These are phyloP conservation scores for Sporothrix schenckii DNA, from an alignment of 2,329 filamentous ascomycete genomes.

Conservation along the genomic window DNA sequence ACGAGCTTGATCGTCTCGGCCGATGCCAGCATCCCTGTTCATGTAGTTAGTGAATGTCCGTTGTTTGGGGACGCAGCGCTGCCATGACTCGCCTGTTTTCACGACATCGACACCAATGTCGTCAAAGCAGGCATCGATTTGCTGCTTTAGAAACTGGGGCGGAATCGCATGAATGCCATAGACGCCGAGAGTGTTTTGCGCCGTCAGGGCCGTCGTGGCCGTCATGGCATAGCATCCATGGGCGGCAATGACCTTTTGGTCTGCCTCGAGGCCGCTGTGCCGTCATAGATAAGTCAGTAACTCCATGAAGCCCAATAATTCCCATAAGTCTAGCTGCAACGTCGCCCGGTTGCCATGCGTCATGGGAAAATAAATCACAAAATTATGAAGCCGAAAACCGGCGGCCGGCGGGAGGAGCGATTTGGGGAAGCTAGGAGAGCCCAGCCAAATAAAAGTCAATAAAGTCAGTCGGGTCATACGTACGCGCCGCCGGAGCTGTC, in stretches of 20 bases:
- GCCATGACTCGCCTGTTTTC: slow-evolving; percentile 71
- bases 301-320: background rate
- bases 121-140: slow-evolving; percentile 80
- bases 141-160: slow-evolving; percentile 75
- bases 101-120: slow-evolving; percentile 89
- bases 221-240: slow-evolving; percentile 97
- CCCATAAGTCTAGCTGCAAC: background rate
- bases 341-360: background rate
- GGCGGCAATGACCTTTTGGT: slow-evolving; percentile 90
- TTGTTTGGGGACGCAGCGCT: too few relatives aligned
- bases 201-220: slow-evolving; percentile 91
- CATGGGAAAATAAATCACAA: background rate
- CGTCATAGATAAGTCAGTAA: background rate
- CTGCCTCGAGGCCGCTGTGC: slow-evolving; percentile 83
- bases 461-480: slow-evolving; percentile 41
- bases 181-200: slow-evolving; percentile 88
- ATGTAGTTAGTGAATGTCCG: background rate
- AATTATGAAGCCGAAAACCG: slow-evolving; percentile 1
- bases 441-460: background rate
- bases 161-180: slow-evolving; percentile 79
- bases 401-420: background rate
- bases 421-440: background rate
- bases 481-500: slow-evolving; percentile 89
- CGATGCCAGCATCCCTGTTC: slow-evolving; percentile 77
- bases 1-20: slow-evolving; percentile 70